Conservation (phyloP, 2,329 filamentous ascomycete genomes). For the Aspergillus phoenicis region DNA sequence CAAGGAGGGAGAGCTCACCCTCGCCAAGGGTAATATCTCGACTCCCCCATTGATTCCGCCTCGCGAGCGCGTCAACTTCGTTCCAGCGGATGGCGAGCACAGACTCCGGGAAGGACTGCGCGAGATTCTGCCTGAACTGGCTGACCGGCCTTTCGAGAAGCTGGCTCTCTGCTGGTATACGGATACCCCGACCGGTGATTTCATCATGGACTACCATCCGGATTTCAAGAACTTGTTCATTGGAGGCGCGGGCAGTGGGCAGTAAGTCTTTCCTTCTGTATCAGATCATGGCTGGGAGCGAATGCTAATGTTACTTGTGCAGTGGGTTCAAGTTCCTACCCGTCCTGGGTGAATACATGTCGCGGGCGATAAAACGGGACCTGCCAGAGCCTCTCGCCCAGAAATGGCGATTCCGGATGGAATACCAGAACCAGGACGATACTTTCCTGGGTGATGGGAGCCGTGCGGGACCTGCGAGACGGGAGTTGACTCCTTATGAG, state of each 20-base stretch:
- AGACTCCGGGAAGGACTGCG: conserved; percentile 21
- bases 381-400: conserved; percentile 10
- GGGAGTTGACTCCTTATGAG: conserved; percentile 8
- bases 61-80: conserved; percentile 21
- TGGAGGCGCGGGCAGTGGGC: conserved; percentile 15
- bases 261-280: conserved; percentile 9
- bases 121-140: conserved; percentile 24
- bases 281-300: not conserved
- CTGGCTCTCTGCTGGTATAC: conserved; percentile 40
- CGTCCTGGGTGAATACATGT: conserved; percentile 62
- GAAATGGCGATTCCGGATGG: conserved; percentile 23
- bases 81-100: conserved; percentile 21
- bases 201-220: conserved; percentile 38
- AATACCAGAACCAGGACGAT: conserved; percentile 8
- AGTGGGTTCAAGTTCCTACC: conserved; percentile 68
- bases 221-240: conserved; percentile 29
- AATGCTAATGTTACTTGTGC: not conserved
- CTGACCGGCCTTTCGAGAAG: conserved; percentile 28
- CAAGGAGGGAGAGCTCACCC: conserved; percentile 5
- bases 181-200: conserved; percentile 39
- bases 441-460: conserved; percentile 24
- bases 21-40: conserved; percentile 22
- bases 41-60: conserved; percentile 17
- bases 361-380: conserved; percentile 14
- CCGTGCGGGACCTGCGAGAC: conserved; percentile 19